Conservation (phyloP, 192 early-diverging fungal genomes). For the Coemansia sp. region DNA sequence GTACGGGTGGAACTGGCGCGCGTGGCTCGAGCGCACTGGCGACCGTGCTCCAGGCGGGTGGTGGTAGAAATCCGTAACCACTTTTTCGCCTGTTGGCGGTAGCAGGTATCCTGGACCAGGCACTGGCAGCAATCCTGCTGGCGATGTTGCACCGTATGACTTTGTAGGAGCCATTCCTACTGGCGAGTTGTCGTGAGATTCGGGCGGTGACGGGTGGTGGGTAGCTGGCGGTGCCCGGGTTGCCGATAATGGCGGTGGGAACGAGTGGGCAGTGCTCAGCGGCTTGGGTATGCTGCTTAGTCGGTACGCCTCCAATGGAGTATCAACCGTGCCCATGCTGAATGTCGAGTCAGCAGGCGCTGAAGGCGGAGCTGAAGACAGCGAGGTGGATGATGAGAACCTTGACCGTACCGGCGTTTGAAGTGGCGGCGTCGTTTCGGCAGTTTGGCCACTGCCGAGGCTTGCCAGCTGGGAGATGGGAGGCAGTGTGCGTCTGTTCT, state of each 20-base stretch:
- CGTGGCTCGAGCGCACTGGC: slow-evolving; percentile 9
- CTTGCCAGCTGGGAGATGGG: slow-evolving; percentile 39
- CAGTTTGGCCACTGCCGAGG: slow-evolving; percentile 1
- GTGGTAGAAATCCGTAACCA: slow-evolving; percentile 14
- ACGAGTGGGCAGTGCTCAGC: slow-evolving; percentile 6
- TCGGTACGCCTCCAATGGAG: slow-evolving; percentile 30
- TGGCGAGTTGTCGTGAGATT: slow-evolving; percentile 33
- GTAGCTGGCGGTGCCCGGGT: slow-evolving; percentile 24
- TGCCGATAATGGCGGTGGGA: slow-evolving; percentile 36
- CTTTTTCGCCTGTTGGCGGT: slow-evolving; percentile 16
- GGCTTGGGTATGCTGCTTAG: slow-evolving; percentile 11
- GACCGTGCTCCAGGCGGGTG: slow-evolving; percentile 13
- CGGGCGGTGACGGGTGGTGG: slow-evolving; percentile 36
- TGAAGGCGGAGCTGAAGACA: slow-evolving; percentile 12
- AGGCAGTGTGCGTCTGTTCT: slow-evolving; percentile 16
- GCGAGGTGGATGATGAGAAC: slow-evolving; percentile 7
- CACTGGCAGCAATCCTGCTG: slow-evolving; percentile 4
- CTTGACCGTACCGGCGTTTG: slow-evolving; percentile 1
- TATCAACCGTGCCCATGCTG: slow-evolving; percentile 12
- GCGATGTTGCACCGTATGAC: slow-evolving; percentile 9
- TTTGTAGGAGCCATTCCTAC: slow-evolving; percentile 9
- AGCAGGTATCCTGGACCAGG: slow-evolving; percentile 11
- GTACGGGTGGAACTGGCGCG: slow-evolving; percentile 25
- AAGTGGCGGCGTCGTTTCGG: slow-evolving; percentile 1
- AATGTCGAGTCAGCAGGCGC: slow-evolving; percentile 22